Base-by-base conservation (phyloP, 106 monocot species). In the Dendrobium officinale region DNA sequence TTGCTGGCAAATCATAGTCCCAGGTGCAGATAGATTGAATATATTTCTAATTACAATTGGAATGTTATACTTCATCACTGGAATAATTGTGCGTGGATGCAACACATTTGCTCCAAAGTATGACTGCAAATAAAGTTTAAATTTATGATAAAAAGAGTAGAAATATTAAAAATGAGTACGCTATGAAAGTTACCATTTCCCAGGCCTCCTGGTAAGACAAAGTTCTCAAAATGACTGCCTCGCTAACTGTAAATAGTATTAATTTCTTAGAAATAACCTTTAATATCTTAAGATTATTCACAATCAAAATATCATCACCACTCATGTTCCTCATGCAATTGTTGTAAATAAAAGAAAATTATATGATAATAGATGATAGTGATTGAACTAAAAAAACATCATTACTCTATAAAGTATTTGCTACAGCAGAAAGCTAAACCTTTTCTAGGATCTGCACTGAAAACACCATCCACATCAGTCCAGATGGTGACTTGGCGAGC, bases 401-500 rank as follows among this genome's bases (percentile, higher is more conserved):
- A 64, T 64, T 64, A 3, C 64, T 26, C 20, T 16, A 70, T 15
- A 70, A 70, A 64, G 18, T 77, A 37, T 33, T 37, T 37, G 42
- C n/a, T 66, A 44, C 13, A 85, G 9, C 76, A 27, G 70, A 29
- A 56, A 16, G 47, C 4, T n/a, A 75, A 68, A 99, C 98, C 98
- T 93, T 99, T 99, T 88, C 98, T 90, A 11, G 98, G 95, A 56
- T 99, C 98, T 75, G 98, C 98, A 88, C 98, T 99, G 76, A 84
- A 99, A 80, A 99, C 98, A 75, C 98, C 98, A 89, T 99, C 95
- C 41, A 99, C 98, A 87, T 99, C 98, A 20, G 98, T 99, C 98
- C 98, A 99, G 40, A 99, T 95, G 58, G 98, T 99, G 9, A 99
- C 86, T 93, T 95, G 92, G 18, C 87, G 84, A 84, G 95, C 95